phyloP scores from a whole-genome alignment of 2,329 filamentous ascomycete genomes.

The Phyllosticta citriasiana region DNA sequence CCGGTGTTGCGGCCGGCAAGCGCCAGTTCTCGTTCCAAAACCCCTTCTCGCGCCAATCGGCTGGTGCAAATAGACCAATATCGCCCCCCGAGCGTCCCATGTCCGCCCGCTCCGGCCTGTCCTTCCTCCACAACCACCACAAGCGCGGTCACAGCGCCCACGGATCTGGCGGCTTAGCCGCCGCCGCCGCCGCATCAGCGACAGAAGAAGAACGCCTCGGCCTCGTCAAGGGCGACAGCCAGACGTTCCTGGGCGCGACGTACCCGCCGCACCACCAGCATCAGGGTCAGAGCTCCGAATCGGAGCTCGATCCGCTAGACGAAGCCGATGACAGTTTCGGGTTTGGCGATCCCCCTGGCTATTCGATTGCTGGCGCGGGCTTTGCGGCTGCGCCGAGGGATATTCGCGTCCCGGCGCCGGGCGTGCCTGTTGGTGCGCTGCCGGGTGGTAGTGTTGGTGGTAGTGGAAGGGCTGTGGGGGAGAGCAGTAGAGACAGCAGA shows the following conservation, averaged over 20 bases:
- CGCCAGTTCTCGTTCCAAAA: conserved; percentile 91
- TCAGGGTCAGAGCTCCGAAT: not conserved
- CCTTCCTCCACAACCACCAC: conserved; percentile 13
- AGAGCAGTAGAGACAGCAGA: not conserved
- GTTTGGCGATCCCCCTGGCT: not conserved
- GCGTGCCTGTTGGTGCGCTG: conserved; percentile 1
- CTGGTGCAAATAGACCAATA: conserved; percentile 15
- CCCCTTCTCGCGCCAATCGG: conserved; percentile 52
- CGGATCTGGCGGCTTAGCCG: conserved; percentile 25
- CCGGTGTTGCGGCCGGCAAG: conserved; percentile 30
- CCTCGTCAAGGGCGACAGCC: conserved; percentile 62
- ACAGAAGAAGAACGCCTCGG: conserved; percentile 79
- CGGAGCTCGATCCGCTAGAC: not conserved
- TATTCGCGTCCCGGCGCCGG: conserved; percentile 3
- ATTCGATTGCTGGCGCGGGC: conserved; percentile 2
- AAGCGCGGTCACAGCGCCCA: conserved; percentile 12
- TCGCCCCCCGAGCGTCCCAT: not conserved
- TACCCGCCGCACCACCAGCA: not conserved
- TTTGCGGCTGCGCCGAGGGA: not conserved
- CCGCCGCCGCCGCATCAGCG: conserved; percentile 38
- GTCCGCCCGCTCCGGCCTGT: conserved; percentile 19
- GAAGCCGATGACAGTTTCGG: conserved; percentile 1
- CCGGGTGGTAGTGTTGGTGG: not conserved
- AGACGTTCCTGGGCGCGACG: not conserved
- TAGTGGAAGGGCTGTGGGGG: not conserved